Percentiles rank a stretch among this genome's conserved stretches.
Conservation (phyloP, 202 grass and related monocot species). For the Schoenoplectus triqueter region DNA sequence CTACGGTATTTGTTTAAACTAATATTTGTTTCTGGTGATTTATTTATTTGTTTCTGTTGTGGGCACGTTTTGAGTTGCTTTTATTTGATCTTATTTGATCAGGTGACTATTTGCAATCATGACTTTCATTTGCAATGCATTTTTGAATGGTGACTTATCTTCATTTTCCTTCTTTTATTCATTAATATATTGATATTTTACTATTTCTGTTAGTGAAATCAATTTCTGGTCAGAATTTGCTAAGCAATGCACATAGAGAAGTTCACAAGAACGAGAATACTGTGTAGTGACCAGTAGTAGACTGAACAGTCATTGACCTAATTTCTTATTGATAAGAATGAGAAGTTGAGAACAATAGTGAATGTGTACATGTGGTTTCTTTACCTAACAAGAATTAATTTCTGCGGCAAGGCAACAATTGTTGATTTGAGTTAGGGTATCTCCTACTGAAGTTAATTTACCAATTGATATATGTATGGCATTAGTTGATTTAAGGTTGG, state of each 20-base stretch:
- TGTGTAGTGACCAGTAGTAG: constrained; percentile 3
- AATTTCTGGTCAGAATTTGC: constrained; percentile 13
- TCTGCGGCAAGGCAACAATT: too few relatives aligned
- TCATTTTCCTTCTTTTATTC: neutral
- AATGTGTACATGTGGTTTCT: constrained; percentile 15
- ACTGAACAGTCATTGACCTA: constrained; percentile 5
- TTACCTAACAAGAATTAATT: too few relatives aligned
- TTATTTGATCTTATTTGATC: constrained; percentile 25
- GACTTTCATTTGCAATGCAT: constrained; percentile 98
- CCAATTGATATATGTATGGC: constrained; percentile 48
- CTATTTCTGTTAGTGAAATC: too few relatives aligned
- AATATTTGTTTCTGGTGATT: constrained; percentile 11
- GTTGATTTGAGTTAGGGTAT: constrained; percentile 36
- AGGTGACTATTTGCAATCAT: constrained; percentile 95
- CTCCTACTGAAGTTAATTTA: constrained; percentile 14
- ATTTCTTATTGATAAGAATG: neutral
- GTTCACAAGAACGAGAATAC: constrained; percentile 25
- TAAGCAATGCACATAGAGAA: neutral
- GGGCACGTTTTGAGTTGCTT: constrained; percentile 6
- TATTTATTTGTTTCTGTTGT: constrained; percentile 35
- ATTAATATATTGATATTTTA: neutral
- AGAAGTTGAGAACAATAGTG: constrained; percentile 2
- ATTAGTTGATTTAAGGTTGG: constrained; percentile 31
- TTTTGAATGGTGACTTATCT: constrained; percentile 84
- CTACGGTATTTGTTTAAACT: constrained; percentile 57